Conservation (phyloP, 148 eudicot genomes). For the Rhododendron vialii region DNA sequence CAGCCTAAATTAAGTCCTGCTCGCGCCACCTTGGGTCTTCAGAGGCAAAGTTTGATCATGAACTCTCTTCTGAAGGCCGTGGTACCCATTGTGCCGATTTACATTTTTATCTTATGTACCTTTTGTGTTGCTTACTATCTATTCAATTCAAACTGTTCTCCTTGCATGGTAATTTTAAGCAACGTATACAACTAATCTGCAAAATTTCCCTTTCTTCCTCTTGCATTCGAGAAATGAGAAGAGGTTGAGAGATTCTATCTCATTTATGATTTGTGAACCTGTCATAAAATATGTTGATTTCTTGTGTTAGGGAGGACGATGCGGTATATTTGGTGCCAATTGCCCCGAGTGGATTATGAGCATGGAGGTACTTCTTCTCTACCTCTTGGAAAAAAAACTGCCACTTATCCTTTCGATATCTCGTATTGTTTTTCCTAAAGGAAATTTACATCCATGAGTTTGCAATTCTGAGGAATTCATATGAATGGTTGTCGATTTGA, state of each 20-base stretch:
- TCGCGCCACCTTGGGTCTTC: background rate
- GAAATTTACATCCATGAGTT: background rate
- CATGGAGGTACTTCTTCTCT: slow-evolving; percentile 69
- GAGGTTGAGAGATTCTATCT: background rate
- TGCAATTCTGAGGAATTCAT: background rate
- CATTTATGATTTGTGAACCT: background rate
- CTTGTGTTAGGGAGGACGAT: slow-evolving; percentile 72
- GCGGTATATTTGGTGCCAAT: slow-evolving; percentile 93
- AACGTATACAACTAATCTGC: background rate
- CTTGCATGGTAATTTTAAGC: background rate
- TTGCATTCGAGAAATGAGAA: background rate
- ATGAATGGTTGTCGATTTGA: background rate
- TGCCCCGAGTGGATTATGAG: slow-evolving; percentile 87
- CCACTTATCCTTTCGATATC: background rate
- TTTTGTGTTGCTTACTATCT: background rate
- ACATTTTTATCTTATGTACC: background rate
- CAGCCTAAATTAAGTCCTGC: background rate
- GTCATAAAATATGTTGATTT: background rate
- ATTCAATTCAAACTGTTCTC: background rate
- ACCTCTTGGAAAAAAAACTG: background rate
- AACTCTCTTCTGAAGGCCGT: background rate
- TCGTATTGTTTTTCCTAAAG: background rate
- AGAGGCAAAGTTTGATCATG: background rate
- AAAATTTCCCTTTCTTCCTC: background rate
- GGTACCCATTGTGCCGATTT: background rate